These are phyloP conservation scores for Colletotrichum brevisporum DNA, from an alignment of 2,329 filamentous ascomycete genomes.

Conservation along the genomic window DNA sequence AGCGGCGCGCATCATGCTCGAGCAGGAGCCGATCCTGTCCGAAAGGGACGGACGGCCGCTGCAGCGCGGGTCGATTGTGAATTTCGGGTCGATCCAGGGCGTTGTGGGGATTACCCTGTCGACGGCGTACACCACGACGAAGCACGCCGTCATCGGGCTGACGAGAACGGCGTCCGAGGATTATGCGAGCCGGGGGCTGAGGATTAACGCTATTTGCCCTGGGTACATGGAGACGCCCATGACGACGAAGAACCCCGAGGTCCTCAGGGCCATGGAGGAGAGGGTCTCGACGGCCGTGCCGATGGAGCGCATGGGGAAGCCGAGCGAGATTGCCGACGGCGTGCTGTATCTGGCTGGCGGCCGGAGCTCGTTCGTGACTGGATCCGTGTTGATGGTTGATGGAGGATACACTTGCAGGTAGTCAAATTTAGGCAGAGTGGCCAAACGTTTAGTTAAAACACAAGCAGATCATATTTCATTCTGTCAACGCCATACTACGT, in stretches of 20 bases:
- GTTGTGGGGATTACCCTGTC: slow-evolving; percentile 32
- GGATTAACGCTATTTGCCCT: slow-evolving; percentile 54
- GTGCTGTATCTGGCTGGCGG: slow-evolving; percentile 45
- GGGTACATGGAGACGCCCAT: slow-evolving; percentile 50
- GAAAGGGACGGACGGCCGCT: slow-evolving; percentile 46
- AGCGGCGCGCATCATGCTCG: slow-evolving; percentile 58
- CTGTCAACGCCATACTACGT: not conserved
- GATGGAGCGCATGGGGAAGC: slow-evolving; percentile 47
- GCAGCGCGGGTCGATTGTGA: slow-evolving; percentile 37
- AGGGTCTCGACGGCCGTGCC: slow-evolving; percentile 44
- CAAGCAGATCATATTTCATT: not conserved
- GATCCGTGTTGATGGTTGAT: slow-evolving; percentile 37
- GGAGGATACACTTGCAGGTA: slow-evolving; percentile 33
- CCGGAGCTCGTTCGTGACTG: slow-evolving; percentile 31
- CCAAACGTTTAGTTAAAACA: no score
- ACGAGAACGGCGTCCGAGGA: slow-evolving; percentile 53
- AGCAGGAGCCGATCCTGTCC: slow-evolving; percentile 56
- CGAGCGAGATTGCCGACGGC: slow-evolving; percentile 48
- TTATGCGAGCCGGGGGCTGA: slow-evolving; percentile 56
- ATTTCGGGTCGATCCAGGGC: slow-evolving; percentile 35
- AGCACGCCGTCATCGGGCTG: slow-evolving; percentile 33
- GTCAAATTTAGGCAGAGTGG: no score
- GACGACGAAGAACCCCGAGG: slow-evolving; percentile 46
- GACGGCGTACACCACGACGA: slow-evolving; percentile 33
- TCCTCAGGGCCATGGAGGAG: slow-evolving; percentile 47